Evolutionary conservation across 495 filamentous ascomycete genomes (phyloP).

Genomic region (Aspergillus egyptiacus): DNA sequence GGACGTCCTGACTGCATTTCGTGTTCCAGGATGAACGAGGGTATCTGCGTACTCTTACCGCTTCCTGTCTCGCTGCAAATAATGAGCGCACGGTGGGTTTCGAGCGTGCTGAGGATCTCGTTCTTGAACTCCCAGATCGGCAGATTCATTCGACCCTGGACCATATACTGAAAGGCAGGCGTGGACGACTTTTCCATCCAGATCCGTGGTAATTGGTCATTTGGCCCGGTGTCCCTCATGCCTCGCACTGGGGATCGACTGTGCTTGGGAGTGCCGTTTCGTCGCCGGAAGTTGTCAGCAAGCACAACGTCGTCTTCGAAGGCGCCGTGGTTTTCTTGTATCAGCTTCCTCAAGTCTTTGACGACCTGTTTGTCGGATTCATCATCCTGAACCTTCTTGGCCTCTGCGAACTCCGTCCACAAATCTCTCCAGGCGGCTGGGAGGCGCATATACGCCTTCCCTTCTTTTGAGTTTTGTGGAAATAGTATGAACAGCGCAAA

Average conservation of each 20-base stretch:
- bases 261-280: conserved; percentile 50
- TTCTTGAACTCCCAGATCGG: conserved; percentile 85
- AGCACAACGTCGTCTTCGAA: conserved; percentile 69
- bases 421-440: conserved; percentile 78
- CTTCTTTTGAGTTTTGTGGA: conserved; percentile 68
- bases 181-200: conserved; percentile 66
- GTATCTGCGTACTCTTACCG: conserved; percentile 96
- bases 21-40: conserved; percentile 84
- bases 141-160: conserved; percentile 57
- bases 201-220: conserved; percentile 51
- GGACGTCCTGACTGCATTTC: conserved; percentile 70
- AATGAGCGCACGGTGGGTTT: conserved; percentile 74
- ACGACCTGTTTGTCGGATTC: conserved; percentile 60
- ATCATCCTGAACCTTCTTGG: conserved; percentile 63
- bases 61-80: conserved; percentile 94
- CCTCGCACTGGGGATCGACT: conserved; percentile 34
- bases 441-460: conserved; percentile 74
- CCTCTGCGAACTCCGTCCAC: conserved; percentile 69
- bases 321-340: conserved; percentile 38
- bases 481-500: conserved; percentile 76
- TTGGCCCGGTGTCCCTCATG: conserved; percentile 39
- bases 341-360: conserved; percentile 39
- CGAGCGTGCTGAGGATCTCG: conserved; percentile 66
- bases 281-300: conserved; percentile 55
- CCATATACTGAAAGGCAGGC: conserved; percentile 45